phyloP scores from a whole-genome alignment of 192 early-diverging fungal species.

The Thoreauomyces humboldtii region DNA sequence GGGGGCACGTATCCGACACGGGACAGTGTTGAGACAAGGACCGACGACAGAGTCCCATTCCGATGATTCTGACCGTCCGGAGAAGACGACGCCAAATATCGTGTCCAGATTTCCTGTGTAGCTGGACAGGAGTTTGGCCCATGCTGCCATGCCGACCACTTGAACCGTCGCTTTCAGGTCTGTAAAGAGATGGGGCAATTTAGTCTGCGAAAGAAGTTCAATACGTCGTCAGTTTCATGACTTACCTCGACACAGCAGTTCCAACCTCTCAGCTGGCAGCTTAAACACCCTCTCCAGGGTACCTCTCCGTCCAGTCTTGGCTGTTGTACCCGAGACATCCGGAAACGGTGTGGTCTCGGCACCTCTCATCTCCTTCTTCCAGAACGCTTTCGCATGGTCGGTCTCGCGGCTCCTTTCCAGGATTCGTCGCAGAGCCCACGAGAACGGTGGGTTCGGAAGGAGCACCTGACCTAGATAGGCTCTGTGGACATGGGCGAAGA shows the following conservation, averaged over 20 bases:
- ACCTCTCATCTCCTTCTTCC: not conserved
- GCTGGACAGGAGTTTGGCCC: slow-evolving; percentile 8
- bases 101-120: slow-evolving; percentile 10
- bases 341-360: slow-evolving; percentile 14
- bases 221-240: not conserved
- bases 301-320: not conserved
- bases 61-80: slow-evolving; percentile 3
- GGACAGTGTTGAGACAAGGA: slow-evolving; percentile 24
- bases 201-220: no score
- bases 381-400: not conserved
- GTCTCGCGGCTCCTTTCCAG: not conserved
- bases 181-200: not conserved
- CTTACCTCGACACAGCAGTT: not conserved
- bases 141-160: slow-evolving; percentile 19
- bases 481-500: slow-evolving; percentile 23
- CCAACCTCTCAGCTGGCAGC: not conserved
- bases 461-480: not conserved
- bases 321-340: not conserved
- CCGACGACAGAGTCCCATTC: slow-evolving; percentile 2
- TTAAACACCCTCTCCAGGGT: no score
- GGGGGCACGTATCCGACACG: slow-evolving; percentile 8
- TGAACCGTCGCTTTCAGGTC: slow-evolving; percentile 1
- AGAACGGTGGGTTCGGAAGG: not conserved
- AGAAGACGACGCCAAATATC: slow-evolving; percentile 23
- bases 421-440: not conserved